Evolutionary conservation across 2,329 filamentous ascomycete genomes (phyloP).

Genomic region (Cyanodermella asteris): DNA sequence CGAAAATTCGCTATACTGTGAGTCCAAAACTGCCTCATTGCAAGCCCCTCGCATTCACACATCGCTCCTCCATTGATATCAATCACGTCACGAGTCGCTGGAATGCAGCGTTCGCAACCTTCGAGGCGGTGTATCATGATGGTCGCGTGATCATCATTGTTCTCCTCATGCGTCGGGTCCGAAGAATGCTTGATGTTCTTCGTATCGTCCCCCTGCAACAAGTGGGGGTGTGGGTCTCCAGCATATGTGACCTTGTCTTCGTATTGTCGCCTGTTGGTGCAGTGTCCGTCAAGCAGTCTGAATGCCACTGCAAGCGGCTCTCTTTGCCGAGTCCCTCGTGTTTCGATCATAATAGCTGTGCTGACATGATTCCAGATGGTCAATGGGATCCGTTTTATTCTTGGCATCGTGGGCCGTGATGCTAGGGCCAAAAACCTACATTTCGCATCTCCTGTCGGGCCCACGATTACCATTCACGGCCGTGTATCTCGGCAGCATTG

Average conservation of each 20-base stretch:
- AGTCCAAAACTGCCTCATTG: conserved; percentile 25
- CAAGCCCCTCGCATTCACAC: neutral
- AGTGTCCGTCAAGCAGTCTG: no score
- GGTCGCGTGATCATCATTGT: no score
- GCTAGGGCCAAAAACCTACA: conserved; percentile 73
- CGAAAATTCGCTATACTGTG: conserved; percentile 94
- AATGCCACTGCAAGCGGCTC: no score
- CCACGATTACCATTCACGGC: conserved; percentile 78
- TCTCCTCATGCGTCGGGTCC: no score
- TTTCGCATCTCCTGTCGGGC: conserved; percentile 63
- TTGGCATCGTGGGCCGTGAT: conserved; percentile 80
- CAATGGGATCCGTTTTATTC: conserved; percentile 76
- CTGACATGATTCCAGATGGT: conserved; percentile 58
- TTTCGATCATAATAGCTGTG: no score
- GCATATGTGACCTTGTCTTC: conserved; percentile 3
- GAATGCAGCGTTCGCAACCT: no score
- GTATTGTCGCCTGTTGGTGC: conserved; percentile 2
- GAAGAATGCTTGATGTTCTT: no score
- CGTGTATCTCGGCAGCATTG: conserved; percentile 85
- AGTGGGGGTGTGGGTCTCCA: no score
- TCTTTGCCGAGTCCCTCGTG: no score
- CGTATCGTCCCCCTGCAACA: no score
- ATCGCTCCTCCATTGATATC: neutral
- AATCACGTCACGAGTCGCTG: neutral
- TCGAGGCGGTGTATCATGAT: no score